phyloP scores from a whole-genome alignment of 2,329 filamentous ascomycete species.

The Fusarium equiseti region DNA sequence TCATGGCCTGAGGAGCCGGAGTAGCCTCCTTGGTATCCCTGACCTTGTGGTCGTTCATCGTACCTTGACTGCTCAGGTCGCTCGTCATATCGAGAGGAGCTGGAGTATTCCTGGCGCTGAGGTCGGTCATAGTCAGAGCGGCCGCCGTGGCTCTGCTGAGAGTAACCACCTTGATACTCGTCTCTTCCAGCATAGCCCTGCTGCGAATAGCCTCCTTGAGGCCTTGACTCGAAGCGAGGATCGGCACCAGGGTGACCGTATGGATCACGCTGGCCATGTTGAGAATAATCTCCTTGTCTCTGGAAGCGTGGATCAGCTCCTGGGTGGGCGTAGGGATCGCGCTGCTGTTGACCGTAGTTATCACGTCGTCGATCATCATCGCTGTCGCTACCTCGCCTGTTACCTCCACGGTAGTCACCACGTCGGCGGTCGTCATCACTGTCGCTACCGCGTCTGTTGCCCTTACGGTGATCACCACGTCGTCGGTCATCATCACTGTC shows the following conservation, averaged over 20 bases:
- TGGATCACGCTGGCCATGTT: slow-evolving; percentile 10
- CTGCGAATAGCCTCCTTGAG: slow-evolving; percentile 19
- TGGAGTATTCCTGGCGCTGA: background rate
- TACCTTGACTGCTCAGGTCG: slow-evolving; percentile 13
- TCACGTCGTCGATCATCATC: slow-evolving; percentile 18
- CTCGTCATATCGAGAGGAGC: background rate
- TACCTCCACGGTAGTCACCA: background rate
- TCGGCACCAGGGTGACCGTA: slow-evolving; percentile 33
- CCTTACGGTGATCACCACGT: too few species aligned
- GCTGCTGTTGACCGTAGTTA: background rate
- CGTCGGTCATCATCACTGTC: background rate
- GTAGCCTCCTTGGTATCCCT: slow-evolving; percentile 8
- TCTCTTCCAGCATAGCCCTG: slow-evolving; percentile 13
- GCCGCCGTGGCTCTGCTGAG: slow-evolving; percentile 13
- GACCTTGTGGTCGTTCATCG: slow-evolving; percentile 8
- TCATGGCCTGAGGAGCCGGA: slow-evolving; percentile 12
- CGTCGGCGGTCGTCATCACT: background rate
- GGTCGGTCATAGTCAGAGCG: slow-evolving; percentile 19
- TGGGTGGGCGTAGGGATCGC: slow-evolving; percentile 29
- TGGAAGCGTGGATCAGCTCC: slow-evolving; percentile 33
- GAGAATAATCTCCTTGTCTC: slow-evolving; percentile 14
- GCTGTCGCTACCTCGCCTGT: slow-evolving; percentile 15
- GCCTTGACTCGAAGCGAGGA: slow-evolving; percentile 23
- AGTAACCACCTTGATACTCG: slow-evolving; percentile 14
- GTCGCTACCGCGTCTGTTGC: background rate